A percentile compares a stretch with the other conserved stretches of the same genome.
These are phyloP conservation scores for Cercospora beticola DNA, from an alignment of 2,329 filamentous ascomycete species.

Conservation along the genomic window DNA sequence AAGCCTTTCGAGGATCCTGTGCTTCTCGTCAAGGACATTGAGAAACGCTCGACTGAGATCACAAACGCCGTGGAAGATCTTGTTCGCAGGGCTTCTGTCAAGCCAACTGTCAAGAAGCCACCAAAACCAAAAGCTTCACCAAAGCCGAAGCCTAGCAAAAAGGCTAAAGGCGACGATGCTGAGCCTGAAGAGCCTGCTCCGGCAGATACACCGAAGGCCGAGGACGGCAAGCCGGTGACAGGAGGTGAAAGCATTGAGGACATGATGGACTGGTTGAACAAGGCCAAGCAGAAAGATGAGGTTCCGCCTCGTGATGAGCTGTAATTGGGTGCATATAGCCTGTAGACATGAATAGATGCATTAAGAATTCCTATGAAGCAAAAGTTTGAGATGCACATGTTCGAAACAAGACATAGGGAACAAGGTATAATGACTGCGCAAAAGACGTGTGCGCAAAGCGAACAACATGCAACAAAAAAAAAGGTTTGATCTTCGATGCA, in stretches of 20 bases:
- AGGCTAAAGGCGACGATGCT: slow-evolving; percentile 19
- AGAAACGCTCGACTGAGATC: slow-evolving; percentile 67
- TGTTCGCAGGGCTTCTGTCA: slow-evolving; percentile 53
- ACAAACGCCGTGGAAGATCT: slow-evolving; percentile 69
- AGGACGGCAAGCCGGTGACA: slow-evolving; percentile 17
- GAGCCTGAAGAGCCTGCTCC: slow-evolving; percentile 15
- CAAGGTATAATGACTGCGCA: no score
- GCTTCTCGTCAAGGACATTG: slow-evolving; percentile 69
- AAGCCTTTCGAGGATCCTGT: slow-evolving; percentile 70
- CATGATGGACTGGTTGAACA: slow-evolving; percentile 27
- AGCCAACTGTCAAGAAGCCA: slow-evolving; percentile 18
- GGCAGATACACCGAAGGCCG: slow-evolving; percentile 12
- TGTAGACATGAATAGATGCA: slow-evolving; percentile 16
- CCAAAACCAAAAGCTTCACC: slow-evolving; percentile 23
- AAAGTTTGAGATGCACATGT: neutral
- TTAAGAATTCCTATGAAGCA: neutral
- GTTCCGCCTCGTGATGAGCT: slow-evolving; percentile 22
- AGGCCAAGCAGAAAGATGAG: slow-evolving; percentile 14
- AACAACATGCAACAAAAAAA: no score
- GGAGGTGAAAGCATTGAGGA: slow-evolving; percentile 27
- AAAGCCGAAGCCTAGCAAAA: slow-evolving; percentile 28
- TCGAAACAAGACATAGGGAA: no score
- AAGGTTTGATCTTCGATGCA: no score
- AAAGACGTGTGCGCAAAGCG: no score
- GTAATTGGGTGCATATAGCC: slow-evolving; percentile 21